These are phyloP conservation scores for Lactifluus pinguis DNA, from an alignment of 768 basidiomycete genomes.

Conservation along the genomic window DNA sequence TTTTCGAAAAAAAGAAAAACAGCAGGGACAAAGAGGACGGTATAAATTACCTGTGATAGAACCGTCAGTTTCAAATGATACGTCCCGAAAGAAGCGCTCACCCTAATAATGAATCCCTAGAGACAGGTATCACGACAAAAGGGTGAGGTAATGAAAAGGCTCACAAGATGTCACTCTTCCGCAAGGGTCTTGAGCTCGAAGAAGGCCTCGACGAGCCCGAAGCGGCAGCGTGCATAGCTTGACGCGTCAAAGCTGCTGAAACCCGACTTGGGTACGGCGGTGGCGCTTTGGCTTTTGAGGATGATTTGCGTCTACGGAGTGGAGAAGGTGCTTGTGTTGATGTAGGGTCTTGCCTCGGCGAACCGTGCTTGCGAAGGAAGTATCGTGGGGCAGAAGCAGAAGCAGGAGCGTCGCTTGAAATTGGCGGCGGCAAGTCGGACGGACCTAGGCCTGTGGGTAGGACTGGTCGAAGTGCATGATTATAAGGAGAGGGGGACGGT, in stretches of 20 bases:
- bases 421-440: background rate
- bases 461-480: background rate
- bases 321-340: background rate
- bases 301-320: conserved; percentile 2
- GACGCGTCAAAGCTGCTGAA: conserved; percentile 9
- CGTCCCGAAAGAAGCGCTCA: background rate
- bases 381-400: conserved; percentile 19
- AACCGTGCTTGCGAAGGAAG: conserved; percentile 16
- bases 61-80: background rate
- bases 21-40: background rate
- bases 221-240: conserved; percentile 12
- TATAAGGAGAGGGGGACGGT: conserved; percentile 8
- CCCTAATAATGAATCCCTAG: background rate
- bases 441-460: background rate
- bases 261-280: conserved; percentile 4
- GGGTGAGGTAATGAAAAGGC: background rate
- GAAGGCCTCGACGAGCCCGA: conserved; percentile 1
- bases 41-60: conserved; percentile 13
- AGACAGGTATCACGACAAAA: background rate
- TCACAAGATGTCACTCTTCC: conserved; percentile 8
- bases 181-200: conserved; percentile 18
- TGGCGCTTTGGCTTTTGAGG: background rate
- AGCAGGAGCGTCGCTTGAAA: background rate
- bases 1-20: background rate
- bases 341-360: background rate